Percentiles rank a stretch among this genome's conserved stretches.
Evolutionary conservation across 352 stramenopile species (phyloP).

Genomic region (Phytopythium delawarense): DNA sequence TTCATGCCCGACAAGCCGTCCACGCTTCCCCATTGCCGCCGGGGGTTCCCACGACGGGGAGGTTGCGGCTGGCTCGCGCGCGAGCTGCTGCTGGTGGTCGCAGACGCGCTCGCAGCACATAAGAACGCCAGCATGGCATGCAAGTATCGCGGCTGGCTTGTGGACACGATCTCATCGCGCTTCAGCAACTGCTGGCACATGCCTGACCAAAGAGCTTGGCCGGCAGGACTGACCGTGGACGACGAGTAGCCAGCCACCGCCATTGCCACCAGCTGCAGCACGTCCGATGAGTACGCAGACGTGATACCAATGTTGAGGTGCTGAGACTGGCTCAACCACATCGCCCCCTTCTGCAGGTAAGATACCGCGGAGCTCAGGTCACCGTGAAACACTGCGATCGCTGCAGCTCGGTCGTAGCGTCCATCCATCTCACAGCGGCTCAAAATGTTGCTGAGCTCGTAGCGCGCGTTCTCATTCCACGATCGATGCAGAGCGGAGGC

Average conservation of each 20-base stretch:
- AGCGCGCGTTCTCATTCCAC: slow-evolving; percentile 39
- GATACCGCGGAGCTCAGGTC: slow-evolving; percentile 65
- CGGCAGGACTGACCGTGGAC: slow-evolving; percentile 30
- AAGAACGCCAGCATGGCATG: slow-evolving; percentile 79
- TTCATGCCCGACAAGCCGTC: slow-evolving; percentile 43
- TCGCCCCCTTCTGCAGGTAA: slow-evolving; percentile 68
- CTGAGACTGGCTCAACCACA: slow-evolving; percentile 56
- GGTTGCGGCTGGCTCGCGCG: slow-evolving; percentile 25
- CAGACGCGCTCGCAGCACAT: slow-evolving; percentile 37
- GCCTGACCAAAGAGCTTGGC: slow-evolving; percentile 58
- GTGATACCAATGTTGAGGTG: slow-evolving; percentile 29
- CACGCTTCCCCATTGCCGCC: slow-evolving; percentile 58
- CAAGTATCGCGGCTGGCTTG: slow-evolving; percentile 67
- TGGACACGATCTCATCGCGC: slow-evolving; percentile 65
- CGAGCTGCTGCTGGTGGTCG: slow-evolving; percentile 19
- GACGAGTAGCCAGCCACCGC: slow-evolving; percentile 79
- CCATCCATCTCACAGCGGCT: slow-evolving; percentile 54
- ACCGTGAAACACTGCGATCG: slow-evolving; percentile 81
- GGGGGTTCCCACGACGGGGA: slow-evolving; percentile 24
- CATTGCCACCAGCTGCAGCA: slow-evolving; percentile 89
- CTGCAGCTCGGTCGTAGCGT: slow-evolving; percentile 63
- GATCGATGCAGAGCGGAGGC: slow-evolving; percentile 39
- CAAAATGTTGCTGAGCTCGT: slow-evolving; percentile 61
- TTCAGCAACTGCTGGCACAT: slow-evolving; percentile 81
- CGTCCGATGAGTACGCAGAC: slow-evolving; percentile 53